Percentiles rank a stretch among this genome's conserved stretches.
These are phyloP conservation scores for Antrodiella citrinella DNA, from an alignment of 768 basidiomycete species.

Conservation along the genomic window DNA sequence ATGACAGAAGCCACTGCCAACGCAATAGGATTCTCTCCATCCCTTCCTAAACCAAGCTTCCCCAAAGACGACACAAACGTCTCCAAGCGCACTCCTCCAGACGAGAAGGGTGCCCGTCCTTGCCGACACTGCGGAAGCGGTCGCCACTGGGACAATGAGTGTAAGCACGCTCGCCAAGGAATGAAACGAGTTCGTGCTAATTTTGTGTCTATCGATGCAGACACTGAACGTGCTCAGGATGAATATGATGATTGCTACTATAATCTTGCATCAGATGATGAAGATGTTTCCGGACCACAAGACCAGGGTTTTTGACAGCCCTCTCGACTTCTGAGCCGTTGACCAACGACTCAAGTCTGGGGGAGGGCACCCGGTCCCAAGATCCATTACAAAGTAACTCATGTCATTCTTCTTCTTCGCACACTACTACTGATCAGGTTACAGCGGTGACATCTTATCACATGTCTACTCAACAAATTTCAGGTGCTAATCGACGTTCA, in stretches of 20 bases:
- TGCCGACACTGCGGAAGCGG: constrained; percentile 26
- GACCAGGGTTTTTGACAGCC: constrained; percentile 13
- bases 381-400: too few species aligned
- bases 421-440: too few species aligned
- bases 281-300: constrained; percentile 5
- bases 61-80: constrained; percentile 12
- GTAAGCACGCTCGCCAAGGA: constrained; percentile 19
- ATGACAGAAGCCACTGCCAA: too few species aligned
- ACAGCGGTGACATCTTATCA: too few species aligned
- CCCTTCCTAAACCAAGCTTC: constrained; percentile 2
- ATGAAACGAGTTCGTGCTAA: constrained; percentile 16
- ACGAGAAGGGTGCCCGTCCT: constrained; percentile 20
- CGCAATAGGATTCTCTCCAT: neutral
- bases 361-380: too few species aligned
- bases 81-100: constrained; percentile 7
- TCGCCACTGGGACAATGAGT: constrained; percentile 29
- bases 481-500: too few species aligned
- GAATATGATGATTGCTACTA: constrained; percentile 24
- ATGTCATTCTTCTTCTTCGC: too few species aligned
- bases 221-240: constrained; percentile 17
- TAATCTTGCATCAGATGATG: constrained; percentile 4
- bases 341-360: neutral
- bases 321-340: constrained; percentile 10
- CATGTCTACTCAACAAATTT: too few species aligned
- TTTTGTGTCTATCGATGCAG: neutral